Conservation (phyloP, 768 basidiomycete genomes). For the Obba rivulosa region DNA sequence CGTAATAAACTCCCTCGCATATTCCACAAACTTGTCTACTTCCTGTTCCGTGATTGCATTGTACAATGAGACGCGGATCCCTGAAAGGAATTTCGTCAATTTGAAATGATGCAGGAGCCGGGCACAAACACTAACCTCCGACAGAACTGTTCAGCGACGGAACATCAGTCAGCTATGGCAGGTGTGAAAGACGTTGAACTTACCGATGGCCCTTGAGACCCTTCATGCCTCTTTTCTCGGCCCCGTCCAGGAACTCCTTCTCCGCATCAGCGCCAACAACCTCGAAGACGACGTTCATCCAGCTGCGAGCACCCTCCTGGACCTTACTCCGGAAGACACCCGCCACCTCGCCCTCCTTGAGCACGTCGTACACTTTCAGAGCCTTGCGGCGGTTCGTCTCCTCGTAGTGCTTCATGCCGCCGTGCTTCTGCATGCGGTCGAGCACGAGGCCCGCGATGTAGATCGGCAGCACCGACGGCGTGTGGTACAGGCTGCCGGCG, state of each 20-base stretch:
- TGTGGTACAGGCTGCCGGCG: conserved; percentile 80
- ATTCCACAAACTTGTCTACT: conserved; percentile 30
- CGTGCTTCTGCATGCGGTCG: conserved; percentile 56
- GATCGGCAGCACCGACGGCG: conserved; percentile 86
- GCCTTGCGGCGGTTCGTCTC: conserved; percentile 67
- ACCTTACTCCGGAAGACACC: conserved; percentile 74
- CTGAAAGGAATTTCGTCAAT: conserved; percentile 21
- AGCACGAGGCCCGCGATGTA: conserved; percentile 89
- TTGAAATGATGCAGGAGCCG: neutral
- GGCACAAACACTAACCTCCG: conserved; percentile 26
- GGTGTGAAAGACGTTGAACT: conserved; percentile 22
- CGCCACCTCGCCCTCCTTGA: conserved; percentile 65
- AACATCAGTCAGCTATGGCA: neutral
- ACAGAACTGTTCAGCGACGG: conserved; percentile 26
- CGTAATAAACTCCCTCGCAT: conserved; percentile 23
- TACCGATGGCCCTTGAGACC: conserved; percentile 92
- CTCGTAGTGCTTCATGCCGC: conserved; percentile 64
- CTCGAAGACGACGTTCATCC: conserved; percentile 95
- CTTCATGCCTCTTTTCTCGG: conserved; percentile 73
- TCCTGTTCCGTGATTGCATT: conserved; percentile 52
- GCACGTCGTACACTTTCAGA: conserved; percentile 64
- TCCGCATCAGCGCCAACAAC: conserved; percentile 69
- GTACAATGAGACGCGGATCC: conserved; percentile 52
- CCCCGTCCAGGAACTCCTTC: conserved; percentile 73
- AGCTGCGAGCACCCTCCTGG: conserved; percentile 69